Conservation (phyloP, 192 early-diverging fungal species). For the Phlyctochytrium bullatum region DNA sequence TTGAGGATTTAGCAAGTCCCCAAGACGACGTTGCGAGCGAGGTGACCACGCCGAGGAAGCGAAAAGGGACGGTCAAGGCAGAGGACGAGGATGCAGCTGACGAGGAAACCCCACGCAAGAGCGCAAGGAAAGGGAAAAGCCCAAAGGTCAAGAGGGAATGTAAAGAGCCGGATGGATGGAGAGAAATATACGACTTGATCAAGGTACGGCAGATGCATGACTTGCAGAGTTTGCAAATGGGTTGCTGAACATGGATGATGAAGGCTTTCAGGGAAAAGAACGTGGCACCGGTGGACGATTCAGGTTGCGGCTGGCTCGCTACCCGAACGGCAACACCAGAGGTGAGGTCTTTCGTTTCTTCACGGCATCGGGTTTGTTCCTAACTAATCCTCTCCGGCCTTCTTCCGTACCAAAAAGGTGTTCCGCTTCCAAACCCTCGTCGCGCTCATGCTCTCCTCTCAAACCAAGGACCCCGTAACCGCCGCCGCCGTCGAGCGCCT, state of each 20-base stretch:
- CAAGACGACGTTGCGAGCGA: too few species aligned
- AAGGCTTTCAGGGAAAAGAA: conserved; percentile 60
- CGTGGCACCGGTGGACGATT: conserved; percentile 82
- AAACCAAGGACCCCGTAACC: conserved; percentile 89
- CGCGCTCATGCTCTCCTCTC: conserved; percentile 85
- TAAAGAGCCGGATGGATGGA: conserved; percentile 50
- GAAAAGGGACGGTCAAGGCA: too few species aligned
- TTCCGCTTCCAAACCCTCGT: conserved; percentile 81
- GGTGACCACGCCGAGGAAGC: too few species aligned
- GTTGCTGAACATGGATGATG: too few species aligned
- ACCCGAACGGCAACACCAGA: conserved; percentile 45
- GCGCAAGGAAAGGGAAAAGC: conserved; percentile 1
- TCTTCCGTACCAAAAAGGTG: conserved; percentile 33
- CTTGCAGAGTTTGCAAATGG: not conserved
- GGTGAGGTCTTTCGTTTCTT: too few species aligned
- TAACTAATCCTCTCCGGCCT: not conserved
- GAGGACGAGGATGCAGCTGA: too few species aligned
- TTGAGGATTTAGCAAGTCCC: too few species aligned
- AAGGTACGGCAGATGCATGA: not conserved
- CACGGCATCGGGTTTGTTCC: too few species aligned
- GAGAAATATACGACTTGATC: conserved; percentile 45
- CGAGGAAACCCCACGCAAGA: too few species aligned
- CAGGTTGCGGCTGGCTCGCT: conserved; percentile 79
- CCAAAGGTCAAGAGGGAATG: not conserved
- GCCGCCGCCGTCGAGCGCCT: conserved; percentile 73